phyloP scores from a whole-genome alignment of 106 monocot genomes.

The Phalaenopsis equestris region DNA sequence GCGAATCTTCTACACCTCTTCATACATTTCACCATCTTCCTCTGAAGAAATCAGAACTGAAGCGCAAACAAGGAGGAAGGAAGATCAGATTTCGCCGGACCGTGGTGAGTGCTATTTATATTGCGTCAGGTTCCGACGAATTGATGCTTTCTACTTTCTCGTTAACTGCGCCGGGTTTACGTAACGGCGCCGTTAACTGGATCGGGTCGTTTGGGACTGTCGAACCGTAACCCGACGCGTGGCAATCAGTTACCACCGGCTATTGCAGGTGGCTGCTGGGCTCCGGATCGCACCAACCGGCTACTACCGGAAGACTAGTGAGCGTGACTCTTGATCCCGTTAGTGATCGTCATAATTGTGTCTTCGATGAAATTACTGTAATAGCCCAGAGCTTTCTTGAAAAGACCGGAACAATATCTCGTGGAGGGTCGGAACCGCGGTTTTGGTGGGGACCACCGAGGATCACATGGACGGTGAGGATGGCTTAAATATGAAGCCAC shows the following conservation, averaged over 20 bases:
- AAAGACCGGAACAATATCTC: neutral
- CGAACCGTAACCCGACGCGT: constrained; percentile 1
- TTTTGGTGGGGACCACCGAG: neutral
- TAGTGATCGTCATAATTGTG: neutral
- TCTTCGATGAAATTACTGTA: neutral
- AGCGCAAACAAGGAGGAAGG: neutral
- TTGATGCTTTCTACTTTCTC: neutral
- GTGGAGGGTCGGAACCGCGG: neutral
- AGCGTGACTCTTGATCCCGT: neutral
- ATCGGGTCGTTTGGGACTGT: constrained; percentile 8
- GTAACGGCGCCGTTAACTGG: constrained; percentile 9
- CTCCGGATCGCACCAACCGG: neutral
- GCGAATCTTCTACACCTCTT: constrained; percentile 7
- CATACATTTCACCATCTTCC: constrained; percentile 2
- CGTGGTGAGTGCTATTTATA: neutral
- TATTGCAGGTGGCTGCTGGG: neutral
- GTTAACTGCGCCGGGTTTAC: constrained; percentile 17
- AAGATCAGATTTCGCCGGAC: neutral
- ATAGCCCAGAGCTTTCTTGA: neutral
- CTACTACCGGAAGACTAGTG: neutral
- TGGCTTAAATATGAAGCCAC: neutral
- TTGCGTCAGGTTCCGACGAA: neutral
- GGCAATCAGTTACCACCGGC: neutral
- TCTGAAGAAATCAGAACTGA: neutral
- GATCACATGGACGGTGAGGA: neutral